A percentile compares a stretch with the other conserved stretches of the same genome.
phyloP scores from a whole-genome alignment of 257 asterid genomes.

The Jacaranda copaia region DNA sequence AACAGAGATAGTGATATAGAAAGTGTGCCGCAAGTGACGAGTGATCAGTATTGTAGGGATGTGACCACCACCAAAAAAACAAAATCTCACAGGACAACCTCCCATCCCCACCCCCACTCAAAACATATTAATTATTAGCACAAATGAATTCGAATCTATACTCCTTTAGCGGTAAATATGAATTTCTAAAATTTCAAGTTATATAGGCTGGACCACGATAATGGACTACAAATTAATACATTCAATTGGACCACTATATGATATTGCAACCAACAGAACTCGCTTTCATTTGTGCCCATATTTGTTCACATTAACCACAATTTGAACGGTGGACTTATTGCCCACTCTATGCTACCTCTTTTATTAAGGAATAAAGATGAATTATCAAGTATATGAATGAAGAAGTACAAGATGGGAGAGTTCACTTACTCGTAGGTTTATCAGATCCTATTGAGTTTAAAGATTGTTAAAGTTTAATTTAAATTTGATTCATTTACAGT shows the following conservation, averaged over 20 bases:
- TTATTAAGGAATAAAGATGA: too few species aligned
- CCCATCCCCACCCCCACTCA: background rate
- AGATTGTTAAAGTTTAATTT: too few species aligned
- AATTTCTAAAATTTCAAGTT: constrained; percentile 1
- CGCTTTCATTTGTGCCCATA: constrained; percentile 42
- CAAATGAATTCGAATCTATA: background rate
- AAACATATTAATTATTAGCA: too few species aligned
- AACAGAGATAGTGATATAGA: too few species aligned
- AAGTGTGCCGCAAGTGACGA: too few species aligned
- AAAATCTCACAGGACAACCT: background rate
- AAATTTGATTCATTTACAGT: too few species aligned
- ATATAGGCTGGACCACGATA: constrained; percentile 27
- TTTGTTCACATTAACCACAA: constrained; percentile 36
- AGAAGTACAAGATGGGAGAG: too few species aligned
- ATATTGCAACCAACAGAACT: constrained; percentile 34
- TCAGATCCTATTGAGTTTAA: too few species aligned
- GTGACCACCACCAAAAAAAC: too few species aligned
- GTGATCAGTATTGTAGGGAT: too few species aligned
- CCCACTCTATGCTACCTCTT: constrained; percentile 32
- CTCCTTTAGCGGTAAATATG: background rate
- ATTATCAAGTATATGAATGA: too few species aligned
- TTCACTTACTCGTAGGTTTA: too few species aligned
- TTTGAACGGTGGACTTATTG: constrained; percentile 41
- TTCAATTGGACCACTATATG: constrained; percentile 31
- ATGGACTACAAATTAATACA: background rate